Base-by-base conservation (phyloP, 2,329 filamentous ascomycete genomes). In the Apiospora kogelbergensis region DNA sequence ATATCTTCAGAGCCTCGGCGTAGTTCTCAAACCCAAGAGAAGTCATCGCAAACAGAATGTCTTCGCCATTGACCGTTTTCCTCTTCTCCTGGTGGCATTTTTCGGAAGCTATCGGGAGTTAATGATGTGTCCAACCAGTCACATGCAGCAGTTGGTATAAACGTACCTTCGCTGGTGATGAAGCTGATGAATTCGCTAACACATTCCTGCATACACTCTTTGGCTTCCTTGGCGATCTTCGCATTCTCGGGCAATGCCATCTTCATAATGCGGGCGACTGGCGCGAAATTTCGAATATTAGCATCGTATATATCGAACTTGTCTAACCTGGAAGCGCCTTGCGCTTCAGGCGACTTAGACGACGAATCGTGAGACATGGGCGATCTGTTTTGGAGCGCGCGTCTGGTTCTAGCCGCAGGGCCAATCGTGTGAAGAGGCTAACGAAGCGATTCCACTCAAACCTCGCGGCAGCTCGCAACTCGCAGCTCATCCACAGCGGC, bases 101-200 rank as follows among this genome's bases (percentile, higher is more conserved):
- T 82, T 99, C 96, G 72, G 96, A 98, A 37, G 96, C 96, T 98
- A 79, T 80, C 73, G 75, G 75, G 74, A 66, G 72, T 76, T 46
- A 74, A 73, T 71, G 68, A 75, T 68, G 66, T 70, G 64, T 63
- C 66, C 72, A 68, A 68, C 70, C 70, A 69, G 70, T 70, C 20
- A n/a, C 67, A 70, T 60, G 42, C 53, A 67, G 64, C 63, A 13
- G 64, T 37, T n/a, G 65, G 67, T 57, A 48, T 24, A n/a, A 42
- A 84, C 92, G 79, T 81, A 97, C 96, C 96, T 88, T 99, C 96
- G 81, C 95, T 98, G 44, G 96, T 99, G 79, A 99, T 98, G 86
- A 99, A 99, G 7, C 94, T 97, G 85, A 99, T 99, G 82, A 99
- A 99, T 84, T 99, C 96, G 90, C 95, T 98, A 70, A 99, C 96